Evolutionary conservation across 2,329 filamentous ascomycete genomes (phyloP).

Genomic region (Talaromyces funiculosus): DNA sequence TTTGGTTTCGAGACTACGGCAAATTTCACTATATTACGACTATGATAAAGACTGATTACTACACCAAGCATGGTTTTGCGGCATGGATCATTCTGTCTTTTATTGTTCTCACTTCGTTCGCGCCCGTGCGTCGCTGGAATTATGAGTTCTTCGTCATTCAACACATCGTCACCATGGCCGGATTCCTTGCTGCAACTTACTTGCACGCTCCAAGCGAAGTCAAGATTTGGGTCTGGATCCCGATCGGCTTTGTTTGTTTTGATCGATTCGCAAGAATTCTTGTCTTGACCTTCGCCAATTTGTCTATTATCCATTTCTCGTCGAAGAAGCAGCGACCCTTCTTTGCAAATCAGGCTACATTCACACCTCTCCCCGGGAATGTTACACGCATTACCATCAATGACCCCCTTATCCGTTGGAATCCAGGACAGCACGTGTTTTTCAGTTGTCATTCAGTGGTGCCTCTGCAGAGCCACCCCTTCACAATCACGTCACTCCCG

Average conservation of each 20-base stretch:
- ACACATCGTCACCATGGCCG: constrained; percentile 48
- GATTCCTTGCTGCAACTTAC: constrained; percentile 46
- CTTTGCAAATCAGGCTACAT: constrained; percentile 40
- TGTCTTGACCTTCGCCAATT: constrained; percentile 34
- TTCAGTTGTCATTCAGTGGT: constrained; percentile 53
- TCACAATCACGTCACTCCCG: constrained; percentile 56
- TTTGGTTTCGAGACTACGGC: constrained; percentile 50
- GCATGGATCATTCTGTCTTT: constrained; percentile 49
- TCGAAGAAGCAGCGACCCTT: constrained; percentile 17
- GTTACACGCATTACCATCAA: constrained; percentile 53
- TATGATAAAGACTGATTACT: constrained; percentile 45
- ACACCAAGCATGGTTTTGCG: constrained; percentile 48
- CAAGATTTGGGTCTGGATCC: constrained; percentile 43
- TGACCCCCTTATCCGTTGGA: constrained; percentile 54
- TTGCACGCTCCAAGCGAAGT: constrained; percentile 44
- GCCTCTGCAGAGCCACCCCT: constrained; percentile 59
- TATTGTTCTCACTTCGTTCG: constrained; percentile 47
- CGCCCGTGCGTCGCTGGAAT: constrained; percentile 44
- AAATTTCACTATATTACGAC: constrained; percentile 46
- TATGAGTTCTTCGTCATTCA: constrained; percentile 54
- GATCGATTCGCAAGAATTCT: constrained; percentile 39
- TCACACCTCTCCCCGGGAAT: constrained; percentile 49
- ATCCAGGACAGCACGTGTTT: constrained; percentile 59
- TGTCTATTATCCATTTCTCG: constrained; percentile 36
- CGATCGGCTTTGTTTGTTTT: constrained; percentile 42